A percentile compares a stretch with the other conserved stretches of the same genome.
Evolutionary conservation across 2,329 filamentous ascomycete species (phyloP).

Genomic region (Pseudocercospora macadamiae): DNA sequence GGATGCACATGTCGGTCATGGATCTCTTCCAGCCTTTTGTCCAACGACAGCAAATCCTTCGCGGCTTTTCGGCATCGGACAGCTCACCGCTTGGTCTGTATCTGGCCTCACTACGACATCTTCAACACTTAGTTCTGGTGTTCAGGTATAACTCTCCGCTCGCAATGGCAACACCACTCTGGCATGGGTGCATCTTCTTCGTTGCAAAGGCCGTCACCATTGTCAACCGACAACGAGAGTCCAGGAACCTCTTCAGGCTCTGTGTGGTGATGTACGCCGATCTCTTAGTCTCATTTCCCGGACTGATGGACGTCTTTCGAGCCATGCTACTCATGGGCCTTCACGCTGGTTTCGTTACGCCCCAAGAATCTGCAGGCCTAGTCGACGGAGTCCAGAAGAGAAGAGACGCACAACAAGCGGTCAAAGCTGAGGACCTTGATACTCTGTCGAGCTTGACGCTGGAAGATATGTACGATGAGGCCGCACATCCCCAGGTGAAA

Average conservation of each 20-base stretch:
- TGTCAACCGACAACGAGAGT: not conserved
- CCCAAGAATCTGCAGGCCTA: not conserved
- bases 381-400: not conserved
- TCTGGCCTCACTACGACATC: constrained; percentile 7
- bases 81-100: constrained; percentile 4
- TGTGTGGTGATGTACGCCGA: constrained; percentile 9
- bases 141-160: not conserved
- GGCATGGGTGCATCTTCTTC: constrained; percentile 12
- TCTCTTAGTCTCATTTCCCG: constrained; percentile 11
- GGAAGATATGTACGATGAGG: not conserved
- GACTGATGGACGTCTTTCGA: constrained; percentile 7
- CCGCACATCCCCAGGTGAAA: constrained; percentile 6
- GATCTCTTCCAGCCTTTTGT: constrained; percentile 13
- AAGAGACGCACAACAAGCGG: not conserved
- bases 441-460: not conserved
- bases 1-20: constrained; percentile 11
- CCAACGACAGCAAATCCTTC: not conserved
- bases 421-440: not conserved
- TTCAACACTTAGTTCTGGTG: constrained; percentile 6
- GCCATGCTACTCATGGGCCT: constrained; percentile 4
- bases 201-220: constrained; percentile 7
- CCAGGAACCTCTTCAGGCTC: constrained; percentile 2
- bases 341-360: constrained; percentile 7
- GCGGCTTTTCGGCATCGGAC: constrained; percentile 8
- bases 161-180: constrained; percentile 8